Evolutionary conservation across 768 basidiomycete genomes (phyloP), one percentile per base, ranked within the genome.

Genomic region (Tephrocybe sp.): DNA sequence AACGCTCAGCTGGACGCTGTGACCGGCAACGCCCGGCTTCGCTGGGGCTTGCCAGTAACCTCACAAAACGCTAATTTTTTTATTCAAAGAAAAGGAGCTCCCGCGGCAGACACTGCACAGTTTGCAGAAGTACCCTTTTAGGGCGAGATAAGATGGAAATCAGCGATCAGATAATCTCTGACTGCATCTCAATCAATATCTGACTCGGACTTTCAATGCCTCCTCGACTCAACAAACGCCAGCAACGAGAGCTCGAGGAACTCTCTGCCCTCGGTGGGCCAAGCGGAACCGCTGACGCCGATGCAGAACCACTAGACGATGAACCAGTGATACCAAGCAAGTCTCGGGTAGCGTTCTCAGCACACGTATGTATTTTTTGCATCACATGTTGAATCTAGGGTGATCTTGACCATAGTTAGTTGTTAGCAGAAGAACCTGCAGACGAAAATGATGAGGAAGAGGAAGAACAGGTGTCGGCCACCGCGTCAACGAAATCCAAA

Each of bases 161-260:
- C n/a, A n/a, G n/a, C n/a, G n/a, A n/a, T n/a, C n/a, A n/a, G n/a
- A n/a, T n/a, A n/a, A n/a, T n/a, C n/a, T n/a, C n/a, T n/a, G n/a
- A n/a, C n/a, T n/a, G n/a, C n/a, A n/a, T n/a, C n/a, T n/a, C n/a
- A n/a, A n/a, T n/a, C n/a, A n/a, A n/a, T n/a, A n/a, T n/a, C n/a
- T n/a, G n/a, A n/a, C n/a, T n/a, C n/a, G n/a, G n/a, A n/a, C n/a
- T n/a, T n/a, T n/a, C n/a, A n/a, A 90, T 88, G 88, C 75, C 86
- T 49, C 82, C 86, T 18, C 76, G 87, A 54, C 68, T 86, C 31
- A 94, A 82, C 68, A 94, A 91, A 68, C 77, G 93, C 41, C 91
- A 93, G 65, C 89, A 94, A 60, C 73, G 92, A 39, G 90, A 92
- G 60, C 75, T 83, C 19, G 90, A 93, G 51, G 90, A 94, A 55